Evolutionary conservation across 345 rosid species (phyloP), one percentile per base, ranked within the genome.

Genomic region (Hypericum perforatum): DNA sequence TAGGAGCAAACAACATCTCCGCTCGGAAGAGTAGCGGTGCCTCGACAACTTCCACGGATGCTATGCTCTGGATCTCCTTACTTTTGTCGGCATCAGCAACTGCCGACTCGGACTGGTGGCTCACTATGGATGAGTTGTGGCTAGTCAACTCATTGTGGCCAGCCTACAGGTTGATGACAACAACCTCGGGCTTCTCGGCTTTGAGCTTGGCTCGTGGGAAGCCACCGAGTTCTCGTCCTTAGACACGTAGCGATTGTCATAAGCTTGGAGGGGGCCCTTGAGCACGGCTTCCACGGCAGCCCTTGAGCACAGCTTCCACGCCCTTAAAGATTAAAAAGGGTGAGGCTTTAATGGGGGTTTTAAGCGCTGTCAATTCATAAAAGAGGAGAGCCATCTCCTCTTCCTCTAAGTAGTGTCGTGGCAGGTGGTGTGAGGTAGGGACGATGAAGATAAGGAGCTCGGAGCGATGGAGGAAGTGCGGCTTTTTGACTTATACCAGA

Each of bases 291-390:
- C 95, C 0, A 79, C 80, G 39, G 79, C 71, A 59, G 16, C 97
- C 99, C 59, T 75, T 85, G 8, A 92, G 74, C 48, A 92, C 97
- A 0, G 99, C 78, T 61, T 88, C 99, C 0, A 92, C 97, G 5
- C 97, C 99, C n/a, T n/a, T n/a, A n/a, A n/a, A n/a, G n/a, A n/a
- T n/a, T n/a, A n/a, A n/a, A n/a, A n/a, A n/a, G n/a, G n/a, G n/a
- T n/a, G n/a, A n/a, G n/a, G n/a, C n/a, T n/a, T n/a, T n/a, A n/a
- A n/a, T n/a, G n/a, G n/a, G n/a, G n/a, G n/a, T n/a, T n/a, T n/a
- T n/a, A n/a, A n/a, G n/a, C n/a, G n/a, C n/a, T n/a, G n/a, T n/a
- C n/a, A n/a, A n/a, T n/a, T n/a, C n/a, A n/a, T n/a, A n/a, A n/a
- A n/a, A n/a, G n/a, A n/a, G n/a, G n/a, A n/a, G n/a, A n/a, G n/a